These are phyloP conservation scores for Halophytophthora polymorphica DNA, from an alignment of 352 stramenopile genomes.

Conservation along the genomic window DNA sequence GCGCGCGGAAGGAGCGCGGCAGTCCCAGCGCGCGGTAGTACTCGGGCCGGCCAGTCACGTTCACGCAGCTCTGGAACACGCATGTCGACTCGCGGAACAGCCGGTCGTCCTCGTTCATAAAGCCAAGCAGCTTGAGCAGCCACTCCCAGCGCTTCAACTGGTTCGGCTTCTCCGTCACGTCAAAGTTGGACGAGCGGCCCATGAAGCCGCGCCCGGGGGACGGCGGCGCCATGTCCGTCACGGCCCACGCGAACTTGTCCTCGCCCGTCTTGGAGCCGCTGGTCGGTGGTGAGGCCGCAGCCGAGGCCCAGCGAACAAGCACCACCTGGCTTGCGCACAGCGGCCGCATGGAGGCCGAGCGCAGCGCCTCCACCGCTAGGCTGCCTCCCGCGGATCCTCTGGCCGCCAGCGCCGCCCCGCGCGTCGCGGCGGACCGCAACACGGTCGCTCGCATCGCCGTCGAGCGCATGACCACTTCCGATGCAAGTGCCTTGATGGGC, in stretches of 20 bases:
- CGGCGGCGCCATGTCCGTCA: constrained; percentile 79
- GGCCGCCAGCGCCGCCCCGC: constrained; percentile 4
- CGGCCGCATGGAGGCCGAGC: background rate
- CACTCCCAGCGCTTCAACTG: constrained; percentile 74
- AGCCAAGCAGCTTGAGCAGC: constrained; percentile 81
- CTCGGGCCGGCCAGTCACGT: constrained; percentile 67
- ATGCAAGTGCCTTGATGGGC: too few species aligned
- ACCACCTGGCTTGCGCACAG: constrained; percentile 8
- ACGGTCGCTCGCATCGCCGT: too few species aligned
- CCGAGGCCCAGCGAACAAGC: constrained; percentile 21
- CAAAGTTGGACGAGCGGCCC: constrained; percentile 75
- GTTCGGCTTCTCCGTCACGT: constrained; percentile 64
- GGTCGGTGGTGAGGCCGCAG: constrained; percentile 4
- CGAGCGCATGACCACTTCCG: too few species aligned
- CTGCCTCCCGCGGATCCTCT: constrained; percentile 9
- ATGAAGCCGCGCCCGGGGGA: constrained; percentile 70
- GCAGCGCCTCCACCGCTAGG: background rate
- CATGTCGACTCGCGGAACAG: constrained; percentile 70
- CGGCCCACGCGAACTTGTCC: constrained; percentile 62
- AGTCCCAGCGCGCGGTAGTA: constrained; percentile 72
- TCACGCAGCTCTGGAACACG: constrained; percentile 84
- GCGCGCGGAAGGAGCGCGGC: constrained; percentile 85
- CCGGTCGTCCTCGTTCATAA: constrained; percentile 84
- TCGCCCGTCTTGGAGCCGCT: constrained; percentile 5
- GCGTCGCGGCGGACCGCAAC: constrained; percentile 13